Conservation (phyloP, 2,329 filamentous ascomycete species). For the Apiospora marii region DNA sequence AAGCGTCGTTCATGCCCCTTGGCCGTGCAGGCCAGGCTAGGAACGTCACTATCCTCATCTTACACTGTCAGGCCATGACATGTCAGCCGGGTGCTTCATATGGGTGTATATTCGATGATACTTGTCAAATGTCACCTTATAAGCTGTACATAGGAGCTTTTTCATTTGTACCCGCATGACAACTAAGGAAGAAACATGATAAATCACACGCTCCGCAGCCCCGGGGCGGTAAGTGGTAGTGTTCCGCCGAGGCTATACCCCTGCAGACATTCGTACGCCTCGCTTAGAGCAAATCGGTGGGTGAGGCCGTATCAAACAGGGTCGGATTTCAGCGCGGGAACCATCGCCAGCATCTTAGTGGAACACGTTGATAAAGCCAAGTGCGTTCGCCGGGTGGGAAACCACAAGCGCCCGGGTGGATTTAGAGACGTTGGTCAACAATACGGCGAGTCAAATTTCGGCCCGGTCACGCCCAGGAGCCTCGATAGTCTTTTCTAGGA, state of each 20-base stretch:
- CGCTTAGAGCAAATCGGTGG: background rate
- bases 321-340: background rate
- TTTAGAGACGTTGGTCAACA: background rate
- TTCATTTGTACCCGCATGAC: background rate
- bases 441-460: background rate
- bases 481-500: background rate
- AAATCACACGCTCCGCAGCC: too few relatives aligned
- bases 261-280: background rate
- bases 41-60: too few relatives aligned
- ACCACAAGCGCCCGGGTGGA: background rate
- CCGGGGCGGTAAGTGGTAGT: background rate
- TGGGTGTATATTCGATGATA: background rate
- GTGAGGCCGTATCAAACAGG: background rate
- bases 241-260: background rate
- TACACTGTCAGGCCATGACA: background rate
- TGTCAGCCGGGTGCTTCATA: background rate
- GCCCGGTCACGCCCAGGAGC: background rate
- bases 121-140: background rate
- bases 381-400: background rate
- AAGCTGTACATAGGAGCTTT: background rate
- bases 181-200: background rate
- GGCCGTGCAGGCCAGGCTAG: too few relatives aligned
- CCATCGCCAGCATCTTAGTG: background rate
- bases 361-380: background rate
- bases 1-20: too few relatives aligned